Conservation (phyloP, 352 stramenopile genomes). For the Discostella stelligera region DNA sequence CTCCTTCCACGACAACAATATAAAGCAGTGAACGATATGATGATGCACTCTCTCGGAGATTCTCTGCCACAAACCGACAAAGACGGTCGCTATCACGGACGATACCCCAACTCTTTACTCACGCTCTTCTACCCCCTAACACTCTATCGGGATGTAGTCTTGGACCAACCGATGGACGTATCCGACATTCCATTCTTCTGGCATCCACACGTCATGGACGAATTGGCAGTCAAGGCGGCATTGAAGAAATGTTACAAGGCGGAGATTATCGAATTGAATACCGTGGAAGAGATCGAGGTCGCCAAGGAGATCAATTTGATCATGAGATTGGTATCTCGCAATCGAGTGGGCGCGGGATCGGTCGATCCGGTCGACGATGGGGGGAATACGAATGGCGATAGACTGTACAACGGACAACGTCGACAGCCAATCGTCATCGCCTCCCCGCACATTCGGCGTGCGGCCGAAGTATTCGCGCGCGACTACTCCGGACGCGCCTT, state of each 20-base stretch:
- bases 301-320: constrained; percentile 46
- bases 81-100: constrained; percentile 50
- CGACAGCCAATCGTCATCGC: constrained; percentile 36
- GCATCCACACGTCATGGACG: constrained; percentile 45
- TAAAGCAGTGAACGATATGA: no score
- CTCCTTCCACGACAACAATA: no score
- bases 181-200: constrained; percentile 59
- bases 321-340: constrained; percentile 21
- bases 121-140: constrained; percentile 62
- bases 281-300: constrained; percentile 35
- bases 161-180: constrained; percentile 48
- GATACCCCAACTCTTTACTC: constrained; percentile 56
- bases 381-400: not conserved
- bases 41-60: constrained; percentile 7
- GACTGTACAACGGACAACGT: constrained; percentile 43
- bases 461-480: constrained; percentile 44
- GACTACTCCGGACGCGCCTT: constrained; percentile 54
- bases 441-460: constrained; percentile 49
- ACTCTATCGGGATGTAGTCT: constrained; percentile 51
- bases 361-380: constrained; percentile 1
- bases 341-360: constrained; percentile 19
- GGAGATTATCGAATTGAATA: constrained; percentile 51
- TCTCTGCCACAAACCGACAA: constrained; percentile 17
- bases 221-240: constrained; percentile 33
- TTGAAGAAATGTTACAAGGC: constrained; percentile 51